These are phyloP conservation scores for Wickerhamiella shivajii DNA, from an alignment of 805 yeast genomes.

Conservation along the genomic window DNA sequence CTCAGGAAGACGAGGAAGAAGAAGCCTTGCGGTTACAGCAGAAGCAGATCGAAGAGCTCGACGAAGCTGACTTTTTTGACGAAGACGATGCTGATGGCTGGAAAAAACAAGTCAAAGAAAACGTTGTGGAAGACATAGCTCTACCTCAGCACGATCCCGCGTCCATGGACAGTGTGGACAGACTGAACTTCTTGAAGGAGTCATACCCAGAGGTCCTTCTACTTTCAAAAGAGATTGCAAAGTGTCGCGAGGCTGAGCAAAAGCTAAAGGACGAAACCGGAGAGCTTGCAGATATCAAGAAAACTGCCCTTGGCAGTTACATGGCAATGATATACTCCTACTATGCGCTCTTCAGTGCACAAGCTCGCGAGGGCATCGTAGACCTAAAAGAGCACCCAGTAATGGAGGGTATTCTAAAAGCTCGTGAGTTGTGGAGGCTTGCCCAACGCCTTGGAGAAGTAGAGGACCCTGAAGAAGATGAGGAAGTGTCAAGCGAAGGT, in stretches of 20 bases:
- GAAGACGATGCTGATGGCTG: constrained; percentile 73
- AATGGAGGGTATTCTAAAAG: constrained; percentile 70
- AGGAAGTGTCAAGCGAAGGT: constrained; percentile 7
- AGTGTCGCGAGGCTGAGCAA: constrained; percentile 23
- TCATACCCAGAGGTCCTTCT: constrained; percentile 79
- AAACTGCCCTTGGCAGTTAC: constrained; percentile 62
- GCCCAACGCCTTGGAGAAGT: constrained; percentile 36
- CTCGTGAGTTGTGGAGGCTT: constrained; percentile 83
- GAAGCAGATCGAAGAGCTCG: constrained; percentile 58
- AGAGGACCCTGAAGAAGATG: constrained; percentile 6
- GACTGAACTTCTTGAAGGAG: constrained; percentile 38
- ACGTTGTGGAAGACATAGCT: constrained; percentile 22
- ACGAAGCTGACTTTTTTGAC: constrained; percentile 57
- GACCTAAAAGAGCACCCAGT: constrained; percentile 76
- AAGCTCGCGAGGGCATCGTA: constrained; percentile 37
- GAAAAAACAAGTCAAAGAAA: constrained; percentile 40
- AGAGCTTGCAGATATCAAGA: constrained; percentile 31
- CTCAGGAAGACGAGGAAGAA: constrained; percentile 61
- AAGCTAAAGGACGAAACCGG: constrained; percentile 12
- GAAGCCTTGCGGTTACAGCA: constrained; percentile 84
- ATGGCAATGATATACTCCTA: constrained; percentile 66
- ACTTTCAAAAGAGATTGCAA: constrained; percentile 45
- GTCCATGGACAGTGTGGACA: constrained; percentile 38
- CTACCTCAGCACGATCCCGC: constrained; percentile 29
- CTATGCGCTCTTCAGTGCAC: constrained; percentile 55